Evolutionary conservation across 163 green algal genomes (phyloP).

Genomic region (Chlamydomonas reinhardtii): DNA sequence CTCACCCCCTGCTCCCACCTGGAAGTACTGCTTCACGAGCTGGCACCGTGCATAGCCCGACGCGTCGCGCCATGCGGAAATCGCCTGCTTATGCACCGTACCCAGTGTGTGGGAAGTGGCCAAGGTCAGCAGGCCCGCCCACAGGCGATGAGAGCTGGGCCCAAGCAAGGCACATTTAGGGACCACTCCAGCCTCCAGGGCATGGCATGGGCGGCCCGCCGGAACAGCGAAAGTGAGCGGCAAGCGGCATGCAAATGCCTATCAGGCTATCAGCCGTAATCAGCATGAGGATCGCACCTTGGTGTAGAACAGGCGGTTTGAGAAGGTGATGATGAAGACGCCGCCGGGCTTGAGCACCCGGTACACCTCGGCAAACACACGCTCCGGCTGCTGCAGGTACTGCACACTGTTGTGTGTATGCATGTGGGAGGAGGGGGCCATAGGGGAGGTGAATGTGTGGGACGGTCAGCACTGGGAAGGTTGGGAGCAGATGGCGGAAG

Average conservation of each 20-base stretch:
- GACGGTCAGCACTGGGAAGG: too few relatives aligned
- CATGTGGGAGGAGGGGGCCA: too few relatives aligned
- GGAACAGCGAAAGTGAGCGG: too few relatives aligned
- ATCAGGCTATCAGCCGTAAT: too few relatives aligned
- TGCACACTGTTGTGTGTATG: slow-evolving; percentile 69
- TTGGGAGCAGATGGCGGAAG: too few relatives aligned
- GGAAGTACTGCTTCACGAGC: slow-evolving; percentile 88
- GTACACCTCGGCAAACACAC: slow-evolving; percentile 89
- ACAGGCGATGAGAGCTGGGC: too few relatives aligned
- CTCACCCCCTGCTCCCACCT: slow-evolving; percentile 21
- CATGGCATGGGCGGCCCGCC: too few relatives aligned
- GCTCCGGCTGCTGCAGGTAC: slow-evolving; percentile 90
- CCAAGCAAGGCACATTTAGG: too few relatives aligned
- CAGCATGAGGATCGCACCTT: slow-evolving; percentile 70
- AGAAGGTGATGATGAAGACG: slow-evolving; percentile 88
- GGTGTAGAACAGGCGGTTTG: slow-evolving; percentile 89
- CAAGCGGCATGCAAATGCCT: too few relatives aligned
- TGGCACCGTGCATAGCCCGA: slow-evolving; percentile 73
- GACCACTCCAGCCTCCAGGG: neutral
- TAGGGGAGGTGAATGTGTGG: too few relatives aligned
- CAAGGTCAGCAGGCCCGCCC: too few relatives aligned
- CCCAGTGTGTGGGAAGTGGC: too few relatives aligned
- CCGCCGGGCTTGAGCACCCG: slow-evolving; percentile 90
- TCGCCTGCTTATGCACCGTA: slow-evolving; percentile 54
- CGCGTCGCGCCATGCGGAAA: slow-evolving; percentile 69